Percentiles rank a stretch among this genome's conserved stretches.
phyloP scores from a whole-genome alignment of 495 filamentous ascomycete species.

The Hypomontagnella submonticulosa region DNA sequence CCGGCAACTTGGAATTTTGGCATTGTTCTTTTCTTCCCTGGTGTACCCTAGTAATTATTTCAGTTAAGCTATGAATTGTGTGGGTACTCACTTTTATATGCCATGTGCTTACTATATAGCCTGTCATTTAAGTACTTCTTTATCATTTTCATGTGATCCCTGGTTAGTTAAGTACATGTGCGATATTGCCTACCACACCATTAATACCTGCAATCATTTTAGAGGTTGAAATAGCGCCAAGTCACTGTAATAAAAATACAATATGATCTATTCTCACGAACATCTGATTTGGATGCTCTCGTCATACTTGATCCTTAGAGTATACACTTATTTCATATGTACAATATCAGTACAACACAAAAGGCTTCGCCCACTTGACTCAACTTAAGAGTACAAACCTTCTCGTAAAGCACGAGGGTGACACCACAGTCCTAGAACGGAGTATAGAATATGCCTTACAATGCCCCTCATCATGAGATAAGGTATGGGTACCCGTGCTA shows the following conservation, averaged over 20 bases:
- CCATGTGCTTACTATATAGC: neutral
- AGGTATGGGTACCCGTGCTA: neutral
- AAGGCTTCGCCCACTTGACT: no score
- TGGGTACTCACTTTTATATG: neutral
- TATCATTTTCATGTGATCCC: neutral
- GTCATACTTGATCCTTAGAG: neutral
- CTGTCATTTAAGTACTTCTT: neutral
- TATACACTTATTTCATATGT: no score
- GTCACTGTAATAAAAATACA: slow-evolving; percentile 4
- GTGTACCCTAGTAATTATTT: slow-evolving; percentile 7
- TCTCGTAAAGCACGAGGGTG: no score
- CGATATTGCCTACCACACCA: slow-evolving; percentile 5
- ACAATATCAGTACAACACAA: no score
- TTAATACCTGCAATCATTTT: slow-evolving; percentile 7
- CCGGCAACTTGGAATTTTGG: slow-evolving; percentile 35
- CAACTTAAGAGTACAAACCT: no score
- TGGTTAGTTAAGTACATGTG: slow-evolving; percentile 15
- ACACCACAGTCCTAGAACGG: no score
- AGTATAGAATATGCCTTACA: no score
- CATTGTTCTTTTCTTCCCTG: slow-evolving; percentile 16
- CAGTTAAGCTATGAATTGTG: neutral
- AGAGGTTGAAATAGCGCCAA: slow-evolving; percentile 17
- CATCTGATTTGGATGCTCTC: neutral
- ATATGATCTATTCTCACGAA: neutral
- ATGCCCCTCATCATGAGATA: no score